Evolutionary conservation across 441 rosid genomes (phyloP).

Genomic region (Oxalis stricta): DNA sequence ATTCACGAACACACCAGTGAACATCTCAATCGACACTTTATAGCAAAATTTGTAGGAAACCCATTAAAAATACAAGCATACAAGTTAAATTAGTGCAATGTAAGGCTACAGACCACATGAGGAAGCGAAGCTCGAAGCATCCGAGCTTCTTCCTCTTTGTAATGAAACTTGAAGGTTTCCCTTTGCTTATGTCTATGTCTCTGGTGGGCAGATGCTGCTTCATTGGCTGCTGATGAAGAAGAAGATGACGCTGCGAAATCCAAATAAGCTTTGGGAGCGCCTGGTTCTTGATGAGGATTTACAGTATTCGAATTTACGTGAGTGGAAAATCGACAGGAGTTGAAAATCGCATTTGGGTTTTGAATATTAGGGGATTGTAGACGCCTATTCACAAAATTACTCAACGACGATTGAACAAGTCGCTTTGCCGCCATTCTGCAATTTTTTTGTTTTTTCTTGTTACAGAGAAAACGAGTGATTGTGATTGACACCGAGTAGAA

Average conservation of each 20-base stretch:
- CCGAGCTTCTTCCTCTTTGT: slow-evolving; percentile 64
- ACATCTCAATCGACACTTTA: too few relatives aligned
- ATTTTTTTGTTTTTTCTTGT: not conserved
- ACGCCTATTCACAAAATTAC: not conserved
- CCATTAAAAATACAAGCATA: too few relatives aligned
- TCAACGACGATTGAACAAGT: slow-evolving; percentile 16
- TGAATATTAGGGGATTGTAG: slow-evolving; percentile 13
- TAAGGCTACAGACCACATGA: slow-evolving; percentile 64
- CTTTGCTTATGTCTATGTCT: slow-evolving; percentile 35
- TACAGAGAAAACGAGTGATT: not conserved
- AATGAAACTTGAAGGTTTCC: too few relatives aligned
- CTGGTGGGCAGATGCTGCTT: slow-evolving; percentile 20
- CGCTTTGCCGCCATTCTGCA: slow-evolving; percentile 54
- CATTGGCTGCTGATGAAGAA: slow-evolving; percentile 16
- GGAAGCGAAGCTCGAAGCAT: slow-evolving; percentile 67
- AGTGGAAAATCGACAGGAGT: slow-evolving; percentile 27
- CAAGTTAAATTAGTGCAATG: too few relatives aligned
- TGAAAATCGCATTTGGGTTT: slow-evolving; percentile 4
- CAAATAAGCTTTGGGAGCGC: slow-evolving; percentile 14
- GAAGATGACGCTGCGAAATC: slow-evolving; percentile 19
- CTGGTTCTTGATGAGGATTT: not conserved
- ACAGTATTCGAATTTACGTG: slow-evolving; percentile 2
- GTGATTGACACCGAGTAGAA: not conserved
- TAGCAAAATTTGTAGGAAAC: too few relatives aligned
- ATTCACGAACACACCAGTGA: too few relatives aligned